These are phyloP conservation scores for Pythium monospermum DNA, from an alignment of 352 stramenopile species.

Conservation along the genomic window DNA sequence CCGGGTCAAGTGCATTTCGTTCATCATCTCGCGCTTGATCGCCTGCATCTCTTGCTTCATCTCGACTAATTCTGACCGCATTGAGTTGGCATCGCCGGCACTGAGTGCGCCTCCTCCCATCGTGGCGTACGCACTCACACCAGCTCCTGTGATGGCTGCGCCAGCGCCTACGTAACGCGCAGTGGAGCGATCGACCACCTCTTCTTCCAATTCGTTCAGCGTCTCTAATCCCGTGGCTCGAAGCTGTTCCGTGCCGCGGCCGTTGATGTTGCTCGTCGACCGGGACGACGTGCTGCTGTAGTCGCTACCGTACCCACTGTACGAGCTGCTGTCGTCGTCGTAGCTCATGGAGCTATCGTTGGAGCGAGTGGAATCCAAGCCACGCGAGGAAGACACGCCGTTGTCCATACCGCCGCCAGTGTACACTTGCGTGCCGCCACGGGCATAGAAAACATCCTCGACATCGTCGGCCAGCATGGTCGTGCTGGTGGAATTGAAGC, in stretches of 20 bases:
- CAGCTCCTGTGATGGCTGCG: slow-evolving; percentile 27
- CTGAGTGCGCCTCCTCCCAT: not conserved
- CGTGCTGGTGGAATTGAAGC: slow-evolving; percentile 21
- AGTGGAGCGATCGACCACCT: slow-evolving; percentile 26
- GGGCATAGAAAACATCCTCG: slow-evolving; percentile 57
- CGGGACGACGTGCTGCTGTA: slow-evolving; percentile 21
- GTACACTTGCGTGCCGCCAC: slow-evolving; percentile 18
- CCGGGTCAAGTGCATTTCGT: slow-evolving; percentile 73
- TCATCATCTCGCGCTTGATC: slow-evolving; percentile 78
- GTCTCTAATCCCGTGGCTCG: slow-evolving; percentile 43
- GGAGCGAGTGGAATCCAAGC: slow-evolving; percentile 17
- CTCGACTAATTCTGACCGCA: slow-evolving; percentile 48
- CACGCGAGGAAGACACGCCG: not conserved
- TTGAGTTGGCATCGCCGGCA: not conserved
- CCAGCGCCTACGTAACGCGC: slow-evolving; percentile 27
- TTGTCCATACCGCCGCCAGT: slow-evolving; percentile 3
- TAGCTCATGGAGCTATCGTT: slow-evolving; percentile 22
- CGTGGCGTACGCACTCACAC: not conserved
- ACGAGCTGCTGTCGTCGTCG: slow-evolving; percentile 19
- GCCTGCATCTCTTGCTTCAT: slow-evolving; percentile 62
- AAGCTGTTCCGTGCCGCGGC: slow-evolving; percentile 30
- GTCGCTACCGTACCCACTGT: slow-evolving; percentile 13
- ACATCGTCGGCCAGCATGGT: slow-evolving; percentile 58
- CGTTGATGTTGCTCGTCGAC: slow-evolving; percentile 33
- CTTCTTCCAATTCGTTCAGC: slow-evolving; percentile 53